Base-by-base conservation (phyloP, 495 filamentous ascomycete species). In the Cryomyces minteri region DNA sequence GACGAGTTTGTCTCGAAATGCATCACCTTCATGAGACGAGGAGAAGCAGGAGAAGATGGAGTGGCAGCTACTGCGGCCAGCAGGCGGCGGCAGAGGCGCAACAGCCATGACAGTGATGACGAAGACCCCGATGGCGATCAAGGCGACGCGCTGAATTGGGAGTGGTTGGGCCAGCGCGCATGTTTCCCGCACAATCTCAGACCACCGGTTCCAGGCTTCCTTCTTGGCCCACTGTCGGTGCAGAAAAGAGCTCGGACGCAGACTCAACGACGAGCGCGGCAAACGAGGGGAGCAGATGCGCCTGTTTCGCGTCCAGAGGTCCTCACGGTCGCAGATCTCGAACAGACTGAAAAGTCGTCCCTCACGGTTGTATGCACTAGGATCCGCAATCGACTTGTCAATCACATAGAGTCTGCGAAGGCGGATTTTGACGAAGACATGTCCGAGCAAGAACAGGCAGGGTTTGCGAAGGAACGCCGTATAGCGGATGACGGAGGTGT, bases 1-100 rank as follows among this genome's bases (percentile, higher is more conserved):
- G 88, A 96, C 51, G 84, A 94, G 49, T 95, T 96, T 54, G 79
- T 96, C 6, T 82, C 82, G 0, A 94, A 92, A 58, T 88, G 82
- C 57, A 83, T 92, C 40, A 72, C 70, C 1, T 96, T 79, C 57
- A 98, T 98, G 92, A 72, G 74, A 10, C 62, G 68, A 8, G 57
- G 59, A 4, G 43, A 52, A 6, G 25, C 18, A 5, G 43, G 49
- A 4, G 53, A 47, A n/a, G 40, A 48, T n/a, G 28, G 40, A 5
- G 11, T 46, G 25, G 45, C 37, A 8, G 45, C 28, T 5, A 11
- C 46, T 7, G 6, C 31, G 5, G 32, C 10, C 32, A 39, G 36
- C 30, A 41, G 46, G 6, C 30, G 47, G 32, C 14, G 49, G 32
- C 41, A 43, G 4, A 44, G 7, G 4, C 30, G 33, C 14, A 11